Conservation (phyloP, 768 basidiomycete genomes). For the Russula sp. region DNA sequence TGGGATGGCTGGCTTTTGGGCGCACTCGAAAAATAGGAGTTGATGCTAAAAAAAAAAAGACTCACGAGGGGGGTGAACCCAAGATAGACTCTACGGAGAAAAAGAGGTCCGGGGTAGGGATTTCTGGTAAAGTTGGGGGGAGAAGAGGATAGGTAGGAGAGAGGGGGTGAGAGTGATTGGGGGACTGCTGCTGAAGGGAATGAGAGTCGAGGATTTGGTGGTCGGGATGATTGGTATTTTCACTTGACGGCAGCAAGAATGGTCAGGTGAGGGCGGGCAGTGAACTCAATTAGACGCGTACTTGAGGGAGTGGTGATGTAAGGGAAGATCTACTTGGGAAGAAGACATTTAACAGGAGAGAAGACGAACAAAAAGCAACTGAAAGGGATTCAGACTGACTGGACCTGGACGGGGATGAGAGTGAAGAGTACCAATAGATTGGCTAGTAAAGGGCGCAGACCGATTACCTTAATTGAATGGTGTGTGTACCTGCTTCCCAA, state of each 20-base stretch:
- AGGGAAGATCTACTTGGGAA: conserved; percentile 12
- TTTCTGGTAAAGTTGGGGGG: conserved; percentile 17
- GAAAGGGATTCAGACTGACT: neutral
- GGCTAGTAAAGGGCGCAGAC: neutral
- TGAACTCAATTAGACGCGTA: conserved; percentile 17
- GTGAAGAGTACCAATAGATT: neutral
- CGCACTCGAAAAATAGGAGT: neutral
- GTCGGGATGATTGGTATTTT: neutral
- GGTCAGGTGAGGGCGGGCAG: conserved; percentile 5
- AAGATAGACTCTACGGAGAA: conserved; percentile 21
- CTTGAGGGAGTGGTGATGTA: conserved; percentile 9
- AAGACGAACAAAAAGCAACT: neutral
- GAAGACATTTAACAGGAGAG: conserved; percentile 9
- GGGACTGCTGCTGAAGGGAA: neutral
- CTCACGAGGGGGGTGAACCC: conserved; percentile 14
- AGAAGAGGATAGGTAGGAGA: neutral
- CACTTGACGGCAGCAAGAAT: neutral
- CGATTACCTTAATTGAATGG: neutral
- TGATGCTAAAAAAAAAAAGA: neutral
- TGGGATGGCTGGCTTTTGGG: conserved; percentile 3
- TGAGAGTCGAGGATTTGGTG: neutral
- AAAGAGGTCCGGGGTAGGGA: conserved; percentile 6
- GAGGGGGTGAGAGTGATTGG: neutral
- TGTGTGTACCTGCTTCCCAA: conserved; percentile 8
- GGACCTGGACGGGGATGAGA: neutral